Evolutionary conservation across 2,329 filamentous ascomycete species (phyloP).

Genomic region (Tolypocladium endophyticum): DNA sequence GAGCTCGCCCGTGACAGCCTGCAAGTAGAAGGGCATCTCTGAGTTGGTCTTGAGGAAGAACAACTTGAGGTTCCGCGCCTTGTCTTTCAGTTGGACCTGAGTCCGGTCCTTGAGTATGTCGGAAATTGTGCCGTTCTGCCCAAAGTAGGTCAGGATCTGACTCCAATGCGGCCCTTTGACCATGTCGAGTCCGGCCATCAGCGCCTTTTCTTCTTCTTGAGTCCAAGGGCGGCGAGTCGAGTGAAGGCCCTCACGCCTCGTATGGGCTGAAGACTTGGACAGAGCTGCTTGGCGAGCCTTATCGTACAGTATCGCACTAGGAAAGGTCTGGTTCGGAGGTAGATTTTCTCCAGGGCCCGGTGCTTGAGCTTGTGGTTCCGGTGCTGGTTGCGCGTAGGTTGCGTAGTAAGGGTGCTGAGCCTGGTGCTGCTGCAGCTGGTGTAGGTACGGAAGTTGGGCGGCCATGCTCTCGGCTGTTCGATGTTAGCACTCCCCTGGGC

Average conservation of each 20-base stretch:
- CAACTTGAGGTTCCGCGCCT: slow-evolving; percentile 78
- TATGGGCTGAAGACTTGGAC: slow-evolving; percentile 44
- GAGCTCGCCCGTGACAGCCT: slow-evolving; percentile 80
- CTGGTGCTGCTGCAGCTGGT: slow-evolving; percentile 26
- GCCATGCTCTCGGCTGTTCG: slow-evolving; percentile 19
- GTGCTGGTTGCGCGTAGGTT: slow-evolving; percentile 21
- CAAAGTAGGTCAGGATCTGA: slow-evolving; percentile 78
- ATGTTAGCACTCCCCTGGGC: not conserved
- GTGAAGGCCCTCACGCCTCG: slow-evolving; percentile 45
- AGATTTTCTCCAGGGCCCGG: slow-evolving; percentile 26
- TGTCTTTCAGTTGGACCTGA: slow-evolving; percentile 87
- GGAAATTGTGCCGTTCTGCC: slow-evolving; percentile 66
- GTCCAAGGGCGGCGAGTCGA: slow-evolving; percentile 73
- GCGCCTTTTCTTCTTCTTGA: slow-evolving; percentile 77
- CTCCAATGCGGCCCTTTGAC: slow-evolving; percentile 92
- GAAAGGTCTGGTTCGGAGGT: slow-evolving; percentile 45
- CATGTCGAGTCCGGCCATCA: slow-evolving; percentile 79
- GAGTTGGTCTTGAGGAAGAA: slow-evolving; percentile 89
- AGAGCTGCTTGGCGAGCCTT: slow-evolving; percentile 48
- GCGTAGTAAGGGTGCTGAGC: slow-evolving; percentile 23
- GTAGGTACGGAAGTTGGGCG: slow-evolving; percentile 24
- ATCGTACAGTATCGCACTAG: slow-evolving; percentile 46
- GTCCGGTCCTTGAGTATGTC: slow-evolving; percentile 81
- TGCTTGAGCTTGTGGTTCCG: slow-evolving; percentile 20
- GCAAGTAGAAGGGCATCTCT: slow-evolving; percentile 79